phyloP scores from a whole-genome alignment of 2,329 filamentous ascomycete species.

The Anthostomella pinea region DNA sequence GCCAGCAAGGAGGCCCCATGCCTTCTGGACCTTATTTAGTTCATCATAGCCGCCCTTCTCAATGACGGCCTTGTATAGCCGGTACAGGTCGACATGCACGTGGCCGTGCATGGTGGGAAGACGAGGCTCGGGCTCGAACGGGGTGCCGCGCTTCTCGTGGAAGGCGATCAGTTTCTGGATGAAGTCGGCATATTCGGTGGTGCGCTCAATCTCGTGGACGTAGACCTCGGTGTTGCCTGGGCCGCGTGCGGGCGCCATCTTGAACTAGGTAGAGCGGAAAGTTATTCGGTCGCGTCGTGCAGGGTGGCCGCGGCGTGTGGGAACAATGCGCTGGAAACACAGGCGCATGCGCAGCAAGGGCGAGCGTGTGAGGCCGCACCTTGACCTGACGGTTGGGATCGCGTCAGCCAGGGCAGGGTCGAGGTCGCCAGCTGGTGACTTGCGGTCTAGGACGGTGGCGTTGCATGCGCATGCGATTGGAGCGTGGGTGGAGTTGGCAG shows the following conservation, averaged over 20 bases:
- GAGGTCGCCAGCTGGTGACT: background rate
- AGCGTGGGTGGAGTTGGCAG: too few species aligned
- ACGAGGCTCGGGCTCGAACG: constrained; percentile 70
- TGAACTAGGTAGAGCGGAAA: constrained; percentile 3
- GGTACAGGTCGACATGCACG: constrained; percentile 72
- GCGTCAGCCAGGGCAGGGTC: background rate
- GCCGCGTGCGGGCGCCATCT: constrained; percentile 30
- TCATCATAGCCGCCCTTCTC: constrained; percentile 82
- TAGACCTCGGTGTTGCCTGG: constrained; percentile 27
- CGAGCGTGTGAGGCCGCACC: background rate
- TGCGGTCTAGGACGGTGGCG: too few species aligned
- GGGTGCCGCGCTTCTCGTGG: constrained; percentile 75
- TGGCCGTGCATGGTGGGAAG: constrained; percentile 66
- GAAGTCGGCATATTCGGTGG: constrained; percentile 74
- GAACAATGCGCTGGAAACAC: background rate
- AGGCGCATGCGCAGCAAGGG: too few species aligned
- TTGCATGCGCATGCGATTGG: too few species aligned
- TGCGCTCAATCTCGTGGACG: constrained; percentile 51
- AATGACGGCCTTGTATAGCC: constrained; percentile 75
- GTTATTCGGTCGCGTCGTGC: background rate
- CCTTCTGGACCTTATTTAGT: constrained; percentile 77
- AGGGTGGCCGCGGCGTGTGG: background rate
- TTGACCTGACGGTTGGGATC: background rate
- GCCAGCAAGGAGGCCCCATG: constrained; percentile 76
- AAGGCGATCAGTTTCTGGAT: constrained; percentile 70